Conservation (phyloP, 805 yeast species). For the Saturnispora halmiae region DNA sequence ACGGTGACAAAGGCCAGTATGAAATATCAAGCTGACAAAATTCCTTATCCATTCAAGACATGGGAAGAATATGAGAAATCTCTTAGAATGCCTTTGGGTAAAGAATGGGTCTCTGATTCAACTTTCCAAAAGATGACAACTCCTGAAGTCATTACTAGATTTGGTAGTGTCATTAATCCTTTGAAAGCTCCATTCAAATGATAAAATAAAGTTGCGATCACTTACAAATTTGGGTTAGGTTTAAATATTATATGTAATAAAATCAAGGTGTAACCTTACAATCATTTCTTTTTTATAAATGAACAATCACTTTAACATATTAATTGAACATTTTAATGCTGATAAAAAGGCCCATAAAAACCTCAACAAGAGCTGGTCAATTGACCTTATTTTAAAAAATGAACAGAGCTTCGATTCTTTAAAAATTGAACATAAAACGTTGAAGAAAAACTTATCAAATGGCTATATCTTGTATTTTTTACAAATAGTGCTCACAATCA, state of each 20-base stretch:
- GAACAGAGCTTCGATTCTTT: not conserved
- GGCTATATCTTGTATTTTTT: conserved; percentile 3
- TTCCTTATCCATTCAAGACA: conserved; percentile 91
- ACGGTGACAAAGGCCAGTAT: conserved; percentile 71
- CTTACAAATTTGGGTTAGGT: conserved; percentile 1
- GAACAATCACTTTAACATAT: not conserved
- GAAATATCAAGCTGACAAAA: conserved; percentile 81
- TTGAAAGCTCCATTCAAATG: conserved; percentile 74
- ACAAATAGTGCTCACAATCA: not conserved
- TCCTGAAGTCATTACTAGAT: conserved; percentile 80
- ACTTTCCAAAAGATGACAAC: conserved; percentile 82
- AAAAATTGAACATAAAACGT: conserved; percentile 1
- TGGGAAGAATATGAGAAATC: conserved; percentile 93
- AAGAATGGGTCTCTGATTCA: conserved; percentile 87
- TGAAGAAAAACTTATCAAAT: conserved; percentile 9
- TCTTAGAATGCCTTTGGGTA: conserved; percentile 91
- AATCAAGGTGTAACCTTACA: no score
- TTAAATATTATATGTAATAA: no score
- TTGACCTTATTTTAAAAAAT: not conserved
- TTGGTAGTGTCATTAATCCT: conserved; percentile 88
- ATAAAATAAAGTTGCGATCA: conserved; percentile 2
- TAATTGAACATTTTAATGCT: no score
- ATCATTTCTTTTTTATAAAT: not conserved
- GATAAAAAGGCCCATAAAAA: not conserved
- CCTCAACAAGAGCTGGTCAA: conserved; percentile 2